Percentiles rank a stretch among this genome's conserved stretches.
Evolutionary conservation across 371 early-diverging fungal genomes (phyloP).

Genomic region (Funneliformis caledonium): DNA sequence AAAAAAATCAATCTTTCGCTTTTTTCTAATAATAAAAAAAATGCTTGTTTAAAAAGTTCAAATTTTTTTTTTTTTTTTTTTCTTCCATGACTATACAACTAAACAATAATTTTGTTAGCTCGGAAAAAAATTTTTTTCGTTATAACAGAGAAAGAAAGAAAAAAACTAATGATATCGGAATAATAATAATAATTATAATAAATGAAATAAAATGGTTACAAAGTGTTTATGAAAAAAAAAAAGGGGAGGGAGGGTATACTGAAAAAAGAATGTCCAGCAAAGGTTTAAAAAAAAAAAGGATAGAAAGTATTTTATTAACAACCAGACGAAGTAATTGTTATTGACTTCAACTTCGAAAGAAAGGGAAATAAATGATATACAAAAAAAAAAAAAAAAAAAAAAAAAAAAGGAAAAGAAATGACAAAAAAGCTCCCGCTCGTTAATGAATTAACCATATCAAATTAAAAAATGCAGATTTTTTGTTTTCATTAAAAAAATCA

Average conservation of each 20-base stretch:
- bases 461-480: background rate
- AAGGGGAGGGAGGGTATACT: too few relatives aligned
- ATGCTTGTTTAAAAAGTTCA: background rate
- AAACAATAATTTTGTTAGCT: too few relatives aligned
- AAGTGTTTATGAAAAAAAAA: too few relatives aligned
- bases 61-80: too few relatives aligned
- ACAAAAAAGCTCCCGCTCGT: background rate
- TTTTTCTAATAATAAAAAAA: too few relatives aligned
- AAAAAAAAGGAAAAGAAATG: background rate
- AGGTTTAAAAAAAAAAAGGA: background rate
- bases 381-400: background rate
- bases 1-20: background rate
- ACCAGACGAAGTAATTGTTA: constrained; percentile 1
- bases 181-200: too few relatives aligned
- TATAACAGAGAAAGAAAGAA: too few relatives aligned
- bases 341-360: constrained; percentile 3
- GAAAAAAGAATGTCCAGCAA: background rate
- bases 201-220: background rate
- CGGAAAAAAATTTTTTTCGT: background rate
- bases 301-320: background rate
- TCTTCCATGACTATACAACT: background rate
- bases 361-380: constrained; percentile 9
- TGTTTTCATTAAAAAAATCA: background rate
- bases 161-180: background rate
- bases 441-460: background rate